phyloP scores from a whole-genome alignment of 2,329 filamentous ascomycete species.

The Fusarium luffae region DNA sequence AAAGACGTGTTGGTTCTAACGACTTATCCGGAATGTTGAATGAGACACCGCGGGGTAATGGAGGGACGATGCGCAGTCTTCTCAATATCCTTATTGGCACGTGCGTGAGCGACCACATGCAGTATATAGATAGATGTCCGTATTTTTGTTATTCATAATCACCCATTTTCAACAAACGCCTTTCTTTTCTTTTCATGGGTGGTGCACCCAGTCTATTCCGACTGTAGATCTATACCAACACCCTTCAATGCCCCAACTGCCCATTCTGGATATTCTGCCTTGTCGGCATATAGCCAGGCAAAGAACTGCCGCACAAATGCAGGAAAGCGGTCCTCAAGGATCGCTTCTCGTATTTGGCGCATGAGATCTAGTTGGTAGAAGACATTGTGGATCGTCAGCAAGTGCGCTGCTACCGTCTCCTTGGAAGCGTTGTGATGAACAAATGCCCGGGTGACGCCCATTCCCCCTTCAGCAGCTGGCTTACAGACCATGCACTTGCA shows the following conservation, averaged over 20 bases:
- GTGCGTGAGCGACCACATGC: conserved; percentile 11
- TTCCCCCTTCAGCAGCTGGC: conserved; percentile 70
- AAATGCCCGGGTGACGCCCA: conserved; percentile 88
- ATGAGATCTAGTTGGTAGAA: conserved; percentile 91
- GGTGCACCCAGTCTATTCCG: conserved; percentile 27
- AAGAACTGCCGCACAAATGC: conserved; percentile 85
- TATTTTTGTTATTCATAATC: conserved; percentile 30
- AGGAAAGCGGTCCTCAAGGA: conserved; percentile 84
- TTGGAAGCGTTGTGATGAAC: conserved; percentile 93
- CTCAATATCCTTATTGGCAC: conserved; percentile 25
- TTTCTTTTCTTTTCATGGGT: not conserved
- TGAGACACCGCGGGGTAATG: conserved; percentile 30
- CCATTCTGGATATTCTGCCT: conserved; percentile 81
- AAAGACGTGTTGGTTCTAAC: conserved; percentile 28
- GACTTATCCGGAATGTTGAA: conserved; percentile 39
- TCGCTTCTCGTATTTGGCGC: conserved; percentile 77
- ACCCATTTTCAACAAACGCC: conserved; percentile 14
- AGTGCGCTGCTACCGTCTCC: conserved; percentile 88
- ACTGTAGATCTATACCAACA: conserved; percentile 77
- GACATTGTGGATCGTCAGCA: conserved; percentile 94
- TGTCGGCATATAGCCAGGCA: conserved; percentile 70
- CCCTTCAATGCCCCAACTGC: conserved; percentile 80
- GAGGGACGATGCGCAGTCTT: conserved; percentile 15
- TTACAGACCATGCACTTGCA: conserved; percentile 86
- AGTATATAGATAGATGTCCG: conserved; percentile 44